phyloP scores from a whole-genome alignment of 495 filamentous ascomycete species.

The Terfezia boudieri region DNA sequence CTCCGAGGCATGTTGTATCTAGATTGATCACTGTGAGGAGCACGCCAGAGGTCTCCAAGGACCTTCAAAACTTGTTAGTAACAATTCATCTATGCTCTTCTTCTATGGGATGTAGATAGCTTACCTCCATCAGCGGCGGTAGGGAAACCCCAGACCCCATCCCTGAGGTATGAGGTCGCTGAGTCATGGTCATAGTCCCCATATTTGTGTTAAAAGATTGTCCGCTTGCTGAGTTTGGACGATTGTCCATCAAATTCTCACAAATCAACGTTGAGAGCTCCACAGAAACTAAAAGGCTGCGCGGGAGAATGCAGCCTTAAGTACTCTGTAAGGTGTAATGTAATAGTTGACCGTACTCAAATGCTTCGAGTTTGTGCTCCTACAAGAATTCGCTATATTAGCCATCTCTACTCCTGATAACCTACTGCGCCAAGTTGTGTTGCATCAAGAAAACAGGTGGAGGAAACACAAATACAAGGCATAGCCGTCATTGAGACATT shows the following conservation, averaged over 20 bases:
- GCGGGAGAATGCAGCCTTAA: background rate
- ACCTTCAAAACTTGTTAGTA: background rate
- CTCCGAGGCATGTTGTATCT: background rate
- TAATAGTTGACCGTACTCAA: too few relatives aligned
- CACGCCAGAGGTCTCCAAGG: background rate
- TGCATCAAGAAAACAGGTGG: background rate
- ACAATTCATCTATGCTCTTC: background rate
- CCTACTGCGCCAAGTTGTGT: background rate
- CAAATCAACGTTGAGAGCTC: background rate
- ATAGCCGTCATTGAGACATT: background rate
- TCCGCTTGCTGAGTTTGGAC: background rate
- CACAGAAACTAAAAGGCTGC: background rate
- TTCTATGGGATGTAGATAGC: background rate
- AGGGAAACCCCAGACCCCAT: background rate
- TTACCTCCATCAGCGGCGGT: background rate
- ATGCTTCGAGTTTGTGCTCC: too few relatives aligned
- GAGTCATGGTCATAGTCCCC: background rate
- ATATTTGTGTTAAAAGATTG: background rate
- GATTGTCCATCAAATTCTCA: background rate
- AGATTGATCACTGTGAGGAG: too few relatives aligned
- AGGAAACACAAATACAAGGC: background rate
- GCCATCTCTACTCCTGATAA: background rate
- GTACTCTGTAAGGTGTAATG: background rate
- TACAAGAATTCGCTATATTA: too few relatives aligned
- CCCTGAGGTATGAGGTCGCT: background rate